Evolutionary conservation across 2,329 filamentous ascomycete genomes (phyloP).

Genomic region (Fusarium sp.): DNA sequence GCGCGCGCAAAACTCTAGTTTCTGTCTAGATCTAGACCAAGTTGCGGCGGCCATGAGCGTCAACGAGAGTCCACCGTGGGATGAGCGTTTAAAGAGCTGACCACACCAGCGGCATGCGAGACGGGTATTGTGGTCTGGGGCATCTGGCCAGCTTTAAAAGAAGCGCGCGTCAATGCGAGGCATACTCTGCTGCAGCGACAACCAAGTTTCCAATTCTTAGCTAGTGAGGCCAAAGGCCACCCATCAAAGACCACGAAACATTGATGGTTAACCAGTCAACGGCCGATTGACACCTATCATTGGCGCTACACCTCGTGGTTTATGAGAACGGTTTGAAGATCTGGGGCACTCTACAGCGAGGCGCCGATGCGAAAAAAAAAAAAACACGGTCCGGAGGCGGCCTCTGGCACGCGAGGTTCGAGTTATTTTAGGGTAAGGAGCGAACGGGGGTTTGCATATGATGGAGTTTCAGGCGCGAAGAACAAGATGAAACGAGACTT

Average conservation of each 20-base stretch:
- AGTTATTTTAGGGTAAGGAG: neutral
- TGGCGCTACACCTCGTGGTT: neutral
- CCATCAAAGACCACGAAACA: neutral
- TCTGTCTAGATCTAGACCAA: neutral
- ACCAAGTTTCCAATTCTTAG: neutral
- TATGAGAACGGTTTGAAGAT: neutral
- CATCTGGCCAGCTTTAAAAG: constrained; percentile 12
- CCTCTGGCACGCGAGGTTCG: neutral
- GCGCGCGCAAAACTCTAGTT: constrained; percentile 20
- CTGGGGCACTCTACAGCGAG: neutral
- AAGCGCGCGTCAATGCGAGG: constrained; percentile 41
- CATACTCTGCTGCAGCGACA: constrained; percentile 24
- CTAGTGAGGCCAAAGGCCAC: neutral
- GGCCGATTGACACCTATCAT: neutral
- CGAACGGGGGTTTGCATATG: neutral
- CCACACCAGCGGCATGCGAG: constrained; percentile 17
- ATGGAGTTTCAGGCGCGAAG: neutral
- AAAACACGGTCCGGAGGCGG: neutral
- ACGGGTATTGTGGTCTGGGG: neutral
- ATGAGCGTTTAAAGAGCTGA: constrained; percentile 10
- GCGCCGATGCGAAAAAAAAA: constrained; percentile 2
- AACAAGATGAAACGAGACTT: neutral
- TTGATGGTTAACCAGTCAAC: neutral
- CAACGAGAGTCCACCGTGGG: constrained; percentile 1
- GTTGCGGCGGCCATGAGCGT: neutral